A percentile compares a stretch with the other conserved stretches of the same genome.
phyloP scores from a whole-genome alignment of 495 filamentous ascomycete genomes.

The Usnea hakonensis region DNA sequence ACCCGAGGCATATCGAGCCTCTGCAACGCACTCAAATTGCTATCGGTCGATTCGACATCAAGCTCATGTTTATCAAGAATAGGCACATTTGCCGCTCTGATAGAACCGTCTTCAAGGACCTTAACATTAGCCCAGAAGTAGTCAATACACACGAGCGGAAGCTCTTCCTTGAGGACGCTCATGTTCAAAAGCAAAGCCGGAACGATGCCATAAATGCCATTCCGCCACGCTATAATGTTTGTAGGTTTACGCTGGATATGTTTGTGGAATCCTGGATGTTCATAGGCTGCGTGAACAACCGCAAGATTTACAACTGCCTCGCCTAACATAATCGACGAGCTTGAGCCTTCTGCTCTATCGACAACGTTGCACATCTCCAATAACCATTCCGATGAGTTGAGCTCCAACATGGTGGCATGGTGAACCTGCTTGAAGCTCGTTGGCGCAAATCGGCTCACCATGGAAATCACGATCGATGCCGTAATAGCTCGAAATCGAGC shows the following conservation, averaged over 20 bases:
- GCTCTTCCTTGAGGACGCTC: background rate
- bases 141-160: background rate
- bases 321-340: no score
- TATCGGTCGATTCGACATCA: background rate
- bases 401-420: background rate
- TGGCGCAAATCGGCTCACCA: background rate
- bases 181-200: background rate
- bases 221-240: background rate
- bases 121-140: conserved; percentile 10
- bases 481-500: background rate
- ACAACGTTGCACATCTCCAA: background rate
- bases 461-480: background rate
- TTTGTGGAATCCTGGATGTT: no score
- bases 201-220: background rate
- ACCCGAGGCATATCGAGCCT: background rate
- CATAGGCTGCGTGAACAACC: no score
- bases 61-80: background rate
- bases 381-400: background rate
- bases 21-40: background rate
- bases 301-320: no score
- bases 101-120: background rate
- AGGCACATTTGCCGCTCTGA: background rate
- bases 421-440: background rate
- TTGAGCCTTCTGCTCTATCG: no score
- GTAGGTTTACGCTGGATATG: no score